A percentile compares a stretch with the other conserved stretches of the same genome.
phyloP scores from a whole-genome alignment of 345 rosid genomes.

The Heritiera littoralis region DNA sequence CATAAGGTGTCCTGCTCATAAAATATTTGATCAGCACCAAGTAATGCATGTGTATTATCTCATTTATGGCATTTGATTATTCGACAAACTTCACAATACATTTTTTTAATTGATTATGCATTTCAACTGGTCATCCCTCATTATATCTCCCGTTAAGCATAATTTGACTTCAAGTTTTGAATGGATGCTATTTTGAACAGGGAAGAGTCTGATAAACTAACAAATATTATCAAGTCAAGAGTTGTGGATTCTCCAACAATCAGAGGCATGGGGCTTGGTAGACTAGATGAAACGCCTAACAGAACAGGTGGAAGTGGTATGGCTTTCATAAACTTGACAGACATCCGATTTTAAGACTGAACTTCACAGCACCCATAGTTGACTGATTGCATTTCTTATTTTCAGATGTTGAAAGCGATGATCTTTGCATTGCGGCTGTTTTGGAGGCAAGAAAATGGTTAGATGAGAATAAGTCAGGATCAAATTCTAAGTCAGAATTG shows the following conservation, averaged over 20 bases:
- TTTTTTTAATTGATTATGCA: not conserved
- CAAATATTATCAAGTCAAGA: conserved; percentile 68
- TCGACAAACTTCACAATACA: not conserved
- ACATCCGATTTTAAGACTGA: conserved; percentile 7
- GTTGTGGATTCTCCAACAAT: conserved; percentile 43
- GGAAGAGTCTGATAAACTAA: conserved; percentile 78
- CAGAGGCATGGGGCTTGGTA: conserved; percentile 32
- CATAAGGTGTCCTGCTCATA: not conserved
- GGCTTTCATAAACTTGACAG: conserved; percentile 30
- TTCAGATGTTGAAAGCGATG: conserved; percentile 54
- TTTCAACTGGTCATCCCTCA: not conserved
- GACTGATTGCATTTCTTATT: conserved; percentile 21
- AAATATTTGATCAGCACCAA: not conserved
- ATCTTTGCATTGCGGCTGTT: conserved; percentile 50
- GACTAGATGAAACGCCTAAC: conserved; percentile 25
- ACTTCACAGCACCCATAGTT: conserved; percentile 12
- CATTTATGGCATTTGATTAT: not conserved
- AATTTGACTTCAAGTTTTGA: conserved; percentile 20
- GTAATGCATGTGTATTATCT: not conserved
- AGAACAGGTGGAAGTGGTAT: conserved; percentile 41
- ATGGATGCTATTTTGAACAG: conserved; percentile 47
- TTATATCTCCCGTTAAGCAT: conserved; percentile 1
- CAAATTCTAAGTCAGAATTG: conserved; percentile 52
- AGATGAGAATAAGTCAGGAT: conserved; percentile 69
- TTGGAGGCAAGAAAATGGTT: conserved; percentile 82